Evolutionary conservation across 2,329 filamentous ascomycete genomes (phyloP).

Genomic region (Pseudonectria foliicola): DNA sequence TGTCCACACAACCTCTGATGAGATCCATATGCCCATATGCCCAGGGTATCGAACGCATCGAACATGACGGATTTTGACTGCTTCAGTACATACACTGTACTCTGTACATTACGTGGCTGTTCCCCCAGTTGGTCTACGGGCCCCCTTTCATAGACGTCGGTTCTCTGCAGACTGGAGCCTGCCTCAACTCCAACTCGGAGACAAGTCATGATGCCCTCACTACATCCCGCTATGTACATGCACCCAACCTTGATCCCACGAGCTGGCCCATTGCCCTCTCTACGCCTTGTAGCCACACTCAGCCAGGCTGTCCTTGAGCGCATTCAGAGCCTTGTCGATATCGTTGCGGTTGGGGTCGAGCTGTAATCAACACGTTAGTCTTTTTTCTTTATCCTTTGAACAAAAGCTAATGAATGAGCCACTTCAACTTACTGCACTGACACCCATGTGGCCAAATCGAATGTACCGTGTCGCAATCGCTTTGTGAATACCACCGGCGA

Average conservation of each 20-base stretch:
- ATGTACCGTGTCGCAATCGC: constrained; percentile 92
- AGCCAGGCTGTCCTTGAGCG: constrained; percentile 64
- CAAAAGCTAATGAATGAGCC: not conserved
- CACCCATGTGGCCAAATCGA: constrained; percentile 95
- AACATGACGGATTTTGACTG: too few relatives aligned
- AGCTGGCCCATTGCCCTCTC: not conserved
- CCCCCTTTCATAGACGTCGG: too few relatives aligned
- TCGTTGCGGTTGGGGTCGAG: constrained; percentile 73
- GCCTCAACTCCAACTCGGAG: too few relatives aligned
- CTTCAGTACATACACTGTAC: too few relatives aligned
- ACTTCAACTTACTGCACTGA: constrained; percentile 73
- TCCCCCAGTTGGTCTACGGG: too few relatives aligned
- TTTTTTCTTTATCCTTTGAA: constrained; percentile 4
- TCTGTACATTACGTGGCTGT: too few relatives aligned
- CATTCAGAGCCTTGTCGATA: constrained; percentile 75
- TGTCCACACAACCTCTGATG: too few relatives aligned
- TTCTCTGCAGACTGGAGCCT: too few relatives aligned
- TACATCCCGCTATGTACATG: not conserved
- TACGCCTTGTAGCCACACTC: constrained; percentile 61
- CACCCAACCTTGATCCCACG: not conserved
- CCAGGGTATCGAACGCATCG: too few relatives aligned
- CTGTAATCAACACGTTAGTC: constrained; percentile 26
- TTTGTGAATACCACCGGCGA: constrained; percentile 93
- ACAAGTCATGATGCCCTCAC: too few relatives aligned
- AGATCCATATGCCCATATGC: too few relatives aligned